Base-by-base conservation (phyloP, 495 filamentous ascomycete genomes). In the Lasiosphaeria miniovina region DNA sequence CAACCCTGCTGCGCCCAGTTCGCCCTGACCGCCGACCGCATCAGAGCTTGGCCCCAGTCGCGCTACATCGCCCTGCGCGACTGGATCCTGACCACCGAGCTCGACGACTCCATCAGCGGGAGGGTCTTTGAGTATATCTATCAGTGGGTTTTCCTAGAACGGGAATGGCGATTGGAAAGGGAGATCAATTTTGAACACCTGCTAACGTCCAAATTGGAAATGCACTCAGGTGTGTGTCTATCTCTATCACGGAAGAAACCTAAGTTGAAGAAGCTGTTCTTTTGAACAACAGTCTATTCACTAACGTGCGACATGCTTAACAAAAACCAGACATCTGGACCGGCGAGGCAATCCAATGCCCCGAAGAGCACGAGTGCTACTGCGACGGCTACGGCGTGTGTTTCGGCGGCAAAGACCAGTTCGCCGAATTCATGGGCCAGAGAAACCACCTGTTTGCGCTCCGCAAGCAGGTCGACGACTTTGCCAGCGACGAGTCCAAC, bases 381-480 rank as follows among this genome's bases (percentile, higher is more conserved):
- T 93, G 90, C 67, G 86, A 90, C 59, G 87, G 84, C 15, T 93
- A 86, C 53, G 89, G 89, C 0, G 75, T 86, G n/a, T 93, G 90
- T 65, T 93, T 92, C 63, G 89, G 84, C 17, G 45, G 51, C 58
- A 75, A 75, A 51, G 50, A 73, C 4, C 64, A 79, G 24, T 62
- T 81, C 17, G 74, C 84, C 51, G 61, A 78, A 14, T 78, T 83
- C 48, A 49, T 88, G 51, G 64, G 72, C n/a, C 68, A 77, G 4
- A 84, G 66, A 34, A 60, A 65, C 14, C 59, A 70, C 75, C 80
- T 64, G 36, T 36, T 58, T 3, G 36, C 57, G 53, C 35, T 58
- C 6, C 58, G 58, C 41, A 35, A 48, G n/a, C 24, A 54, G 17
- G 33, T 62, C 6, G n/a, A 58, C 24, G 60, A 62, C 17, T 62